Evolutionary conservation across 495 filamentous ascomycete genomes (phyloP).

Genomic region (Neurospora sp.): DNA sequence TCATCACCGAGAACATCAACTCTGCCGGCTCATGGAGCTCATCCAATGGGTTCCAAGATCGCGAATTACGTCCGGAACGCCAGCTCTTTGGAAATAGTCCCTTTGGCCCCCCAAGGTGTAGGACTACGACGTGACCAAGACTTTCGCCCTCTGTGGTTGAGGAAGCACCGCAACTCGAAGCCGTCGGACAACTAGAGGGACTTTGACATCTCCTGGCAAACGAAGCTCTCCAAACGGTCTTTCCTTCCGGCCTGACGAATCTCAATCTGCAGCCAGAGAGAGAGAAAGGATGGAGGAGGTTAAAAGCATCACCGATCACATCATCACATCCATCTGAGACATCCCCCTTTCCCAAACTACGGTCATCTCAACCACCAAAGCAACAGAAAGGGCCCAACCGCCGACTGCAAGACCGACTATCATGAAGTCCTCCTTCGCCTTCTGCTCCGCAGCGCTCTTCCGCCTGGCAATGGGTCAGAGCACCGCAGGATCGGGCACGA

Average conservation of each 20-base stretch:
- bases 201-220: background rate
- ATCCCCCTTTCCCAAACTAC: background rate
- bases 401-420: background rate
- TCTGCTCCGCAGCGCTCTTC: constrained; percentile 3
- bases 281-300: background rate
- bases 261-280: background rate
- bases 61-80: background rate
- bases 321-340: background rate
- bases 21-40: background rate
- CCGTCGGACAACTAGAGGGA: background rate
- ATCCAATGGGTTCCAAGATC: background rate
- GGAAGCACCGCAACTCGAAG: background rate
- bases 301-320: background rate
- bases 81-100: background rate
- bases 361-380: background rate
- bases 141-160: background rate
- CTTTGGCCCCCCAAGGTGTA: background rate
- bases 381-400: background rate
- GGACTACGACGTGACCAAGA: background rate
- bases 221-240: background rate
- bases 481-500: background rate
- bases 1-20: background rate
- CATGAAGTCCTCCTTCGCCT: background rate
- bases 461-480: constrained; percentile 4
- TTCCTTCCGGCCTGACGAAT: background rate